A percentile compares a stretch with the other conserved stretches of the same genome.
Evolutionary conservation across 495 filamentous ascomycete species (phyloP).

Genomic region (Tuber umbilicatum): DNA sequence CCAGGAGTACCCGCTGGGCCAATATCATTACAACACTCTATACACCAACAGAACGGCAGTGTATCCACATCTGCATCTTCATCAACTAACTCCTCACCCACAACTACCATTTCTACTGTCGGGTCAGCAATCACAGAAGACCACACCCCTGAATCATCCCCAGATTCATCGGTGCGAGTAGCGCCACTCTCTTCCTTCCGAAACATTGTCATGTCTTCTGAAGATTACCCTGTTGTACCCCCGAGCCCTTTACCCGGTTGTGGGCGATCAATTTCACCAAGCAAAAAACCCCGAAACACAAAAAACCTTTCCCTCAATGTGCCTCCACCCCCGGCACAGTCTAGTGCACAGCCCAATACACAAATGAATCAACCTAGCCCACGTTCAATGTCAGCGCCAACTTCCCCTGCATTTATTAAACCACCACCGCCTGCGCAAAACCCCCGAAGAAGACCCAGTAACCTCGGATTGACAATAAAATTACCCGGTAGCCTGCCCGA

Average conservation of each 20-base stretch:
- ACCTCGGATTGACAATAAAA: constrained; percentile 64
- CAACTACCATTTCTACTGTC: constrained; percentile 87
- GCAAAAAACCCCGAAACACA: constrained; percentile 73
- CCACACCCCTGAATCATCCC: constrained; percentile 81
- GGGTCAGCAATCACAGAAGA: constrained; percentile 85
- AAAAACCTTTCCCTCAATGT: constrained; percentile 91
- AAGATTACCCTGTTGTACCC: constrained; percentile 42
- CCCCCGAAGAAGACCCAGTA: constrained; percentile 66
- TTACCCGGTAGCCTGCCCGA: constrained; percentile 52
- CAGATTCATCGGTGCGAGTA: constrained; percentile 70
- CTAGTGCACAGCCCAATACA: constrained; percentile 38
- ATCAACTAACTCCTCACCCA: constrained; percentile 89
- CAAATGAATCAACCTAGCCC: constrained; percentile 24
- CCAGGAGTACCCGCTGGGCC: constrained; percentile 22
- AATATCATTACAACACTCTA: constrained; percentile 27
- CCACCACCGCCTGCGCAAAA: constrained; percentile 60
- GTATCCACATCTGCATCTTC: constrained; percentile 75
- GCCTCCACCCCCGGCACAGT: constrained; percentile 47
- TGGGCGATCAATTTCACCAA: constrained; percentile 56
- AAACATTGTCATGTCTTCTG: constrained; percentile 43
- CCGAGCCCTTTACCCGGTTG: constrained; percentile 35
- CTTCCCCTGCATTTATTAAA: constrained; percentile 75
- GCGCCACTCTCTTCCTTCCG: constrained; percentile 55
- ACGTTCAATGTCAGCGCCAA: constrained; percentile 60
- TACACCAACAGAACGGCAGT: constrained; percentile 56